These are phyloP conservation scores for Penicillium daleae DNA, from an alignment of 495 filamentous ascomycete species.

Conservation along the genomic window DNA sequence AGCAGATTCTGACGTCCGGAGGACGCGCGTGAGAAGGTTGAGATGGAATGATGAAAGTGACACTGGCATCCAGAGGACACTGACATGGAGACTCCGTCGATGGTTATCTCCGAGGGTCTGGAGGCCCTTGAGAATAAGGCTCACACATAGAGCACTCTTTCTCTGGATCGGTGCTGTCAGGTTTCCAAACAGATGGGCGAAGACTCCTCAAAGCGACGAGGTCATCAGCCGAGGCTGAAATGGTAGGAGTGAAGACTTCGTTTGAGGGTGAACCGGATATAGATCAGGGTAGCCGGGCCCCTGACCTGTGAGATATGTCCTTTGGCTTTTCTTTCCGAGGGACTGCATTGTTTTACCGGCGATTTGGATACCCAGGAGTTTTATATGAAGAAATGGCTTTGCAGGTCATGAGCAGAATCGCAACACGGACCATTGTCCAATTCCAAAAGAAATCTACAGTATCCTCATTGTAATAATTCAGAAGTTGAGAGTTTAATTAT, in stretches of 20 bases:
- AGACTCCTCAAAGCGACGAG: background rate
- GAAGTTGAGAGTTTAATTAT: too few species aligned
- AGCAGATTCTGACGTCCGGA: constrained; percentile 74
- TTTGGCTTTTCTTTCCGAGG: background rate
- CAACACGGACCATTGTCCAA: background rate
- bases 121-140: background rate
- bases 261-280: background rate
- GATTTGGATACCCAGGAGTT: constrained; percentile 32
- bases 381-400: background rate
- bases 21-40: constrained; percentile 36
- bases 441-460: background rate
- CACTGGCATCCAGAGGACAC: background rate
- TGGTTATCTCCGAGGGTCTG: background rate
- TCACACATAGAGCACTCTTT: background rate
- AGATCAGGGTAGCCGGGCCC: background rate
- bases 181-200: background rate
- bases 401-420: background rate
- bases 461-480: background rate
- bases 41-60: background rate
- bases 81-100: background rate
- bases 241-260: background rate
- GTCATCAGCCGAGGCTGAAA: background rate
- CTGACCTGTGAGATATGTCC: background rate
- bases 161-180: background rate
- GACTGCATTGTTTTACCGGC: constrained; percentile 6